Percentiles rank a stretch among this genome's conserved stretches.
Evolutionary conservation across 2,329 filamentous ascomycete species (phyloP).

Genomic region (Verticillium tricorpus): DNA sequence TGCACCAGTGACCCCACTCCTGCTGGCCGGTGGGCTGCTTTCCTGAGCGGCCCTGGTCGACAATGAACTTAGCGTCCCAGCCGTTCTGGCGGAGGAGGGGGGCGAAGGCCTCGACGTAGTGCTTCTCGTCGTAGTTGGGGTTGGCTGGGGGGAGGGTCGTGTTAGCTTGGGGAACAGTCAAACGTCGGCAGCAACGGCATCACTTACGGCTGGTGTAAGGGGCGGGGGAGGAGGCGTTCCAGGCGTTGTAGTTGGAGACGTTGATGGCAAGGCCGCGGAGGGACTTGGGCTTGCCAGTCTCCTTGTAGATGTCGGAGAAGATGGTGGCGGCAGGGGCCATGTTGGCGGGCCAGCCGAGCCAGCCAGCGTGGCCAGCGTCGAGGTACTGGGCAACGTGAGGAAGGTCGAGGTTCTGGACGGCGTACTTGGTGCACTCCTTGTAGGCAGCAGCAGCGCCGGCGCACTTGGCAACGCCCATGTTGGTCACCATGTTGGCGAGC

Average conservation of each 20-base stretch:
- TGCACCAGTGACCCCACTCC: constrained; percentile 66
- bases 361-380: constrained; percentile 52
- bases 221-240: constrained; percentile 34
- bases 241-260: constrained; percentile 50
- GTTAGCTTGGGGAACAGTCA: constrained; percentile 8
- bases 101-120: constrained; percentile 61
- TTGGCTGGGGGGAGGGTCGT: constrained; percentile 27
- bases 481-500: constrained; percentile 55
- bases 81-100: constrained; percentile 49
- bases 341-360: constrained; percentile 55
- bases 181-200: no score
- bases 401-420: constrained; percentile 45
- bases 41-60: constrained; percentile 46
- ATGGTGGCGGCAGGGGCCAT: constrained; percentile 41
- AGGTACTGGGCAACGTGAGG: constrained; percentile 54
- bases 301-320: constrained; percentile 43
- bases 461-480: constrained; percentile 31
- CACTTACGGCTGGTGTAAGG: constrained; percentile 35
- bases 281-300: constrained; percentile 41
- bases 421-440: constrained; percentile 44
- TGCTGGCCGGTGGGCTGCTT: constrained; percentile 58
- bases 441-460: constrained; percentile 42
- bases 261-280: constrained; percentile 54
- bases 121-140: constrained; percentile 46
- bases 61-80: constrained; percentile 43